Base-by-base conservation (phyloP, 2,329 filamentous ascomycete genomes). In the Hymenoscyphus fraxineus region DNA sequence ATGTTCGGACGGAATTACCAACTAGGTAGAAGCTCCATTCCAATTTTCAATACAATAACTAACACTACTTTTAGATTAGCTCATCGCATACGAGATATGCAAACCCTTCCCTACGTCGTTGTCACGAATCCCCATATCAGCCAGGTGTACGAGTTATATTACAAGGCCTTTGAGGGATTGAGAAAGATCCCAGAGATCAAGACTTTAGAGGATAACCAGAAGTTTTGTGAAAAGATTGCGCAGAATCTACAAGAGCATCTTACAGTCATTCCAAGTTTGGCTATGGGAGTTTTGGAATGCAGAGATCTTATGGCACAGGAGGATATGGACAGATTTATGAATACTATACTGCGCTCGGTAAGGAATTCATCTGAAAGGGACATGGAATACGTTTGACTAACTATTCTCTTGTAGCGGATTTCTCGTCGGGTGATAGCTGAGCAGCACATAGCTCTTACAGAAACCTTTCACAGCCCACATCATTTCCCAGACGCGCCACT, bases 361-460 rank as follows among this genome's bases (percentile, higher is more conserved):
- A 73, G 87, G 75, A 40, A 19, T 27, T 16, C 3, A 27, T 60
- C n/a, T 5, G 31, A 35, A 35, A 2, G n/a, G 10, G 15, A 31
- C 58, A 32, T 39, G 6, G 7, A 19, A 56, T 32, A n/a, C 41
- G 55, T 60, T 63, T 32, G 55, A 32, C 44, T 64, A 22, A 60
- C 40, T 58, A 10, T 63, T 32, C 7, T 22, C 15, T 31, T 3
- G 16, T 70, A 95, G 91, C 87, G 95, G 65, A 99, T 99, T 71
- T 97, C 93, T 56, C 88, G 95, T 65, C 88, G 96, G 67, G 95
- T 98, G 69, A 99, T 99, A 74, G 95, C 95, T 40, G 95, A 99
- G 78, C 95, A 99, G 74, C 95, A 99, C 75, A 86, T 99, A 44
- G 93, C 95, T 10, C 84, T 99, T 19, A 97, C 93, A 4, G 93